Conservation (phyloP, 1,284 basidiomycete genomes). For the Sanghuangporus baumii region DNA sequence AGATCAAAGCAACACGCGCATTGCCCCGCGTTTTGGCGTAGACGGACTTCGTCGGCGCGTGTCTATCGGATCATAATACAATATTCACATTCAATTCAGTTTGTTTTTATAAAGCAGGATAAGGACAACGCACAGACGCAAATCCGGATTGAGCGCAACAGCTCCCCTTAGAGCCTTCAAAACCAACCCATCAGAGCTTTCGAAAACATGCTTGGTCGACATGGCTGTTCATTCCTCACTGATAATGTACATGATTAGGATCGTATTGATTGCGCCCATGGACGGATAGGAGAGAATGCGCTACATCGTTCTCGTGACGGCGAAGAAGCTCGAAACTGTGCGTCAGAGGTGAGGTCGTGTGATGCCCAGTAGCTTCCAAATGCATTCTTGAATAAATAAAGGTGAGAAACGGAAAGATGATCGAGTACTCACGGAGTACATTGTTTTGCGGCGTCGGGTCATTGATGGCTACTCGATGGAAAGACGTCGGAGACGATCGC, state of each 20-base stretch:
- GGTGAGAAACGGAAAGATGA: not conserved
- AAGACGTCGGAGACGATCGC: too few relatives aligned
- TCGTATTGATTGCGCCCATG: not conserved
- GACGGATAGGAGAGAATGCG: not conserved
- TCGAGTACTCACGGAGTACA: too few relatives aligned
- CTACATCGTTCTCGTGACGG: not conserved
- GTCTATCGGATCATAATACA: not conserved
- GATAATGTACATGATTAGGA: not conserved
- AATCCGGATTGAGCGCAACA: slow-evolving; percentile 43
- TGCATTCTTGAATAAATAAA: not conserved
- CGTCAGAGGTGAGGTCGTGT: not conserved
- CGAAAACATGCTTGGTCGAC: slow-evolving; percentile 40
- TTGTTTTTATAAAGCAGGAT: not conserved
- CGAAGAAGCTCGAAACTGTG: not conserved
- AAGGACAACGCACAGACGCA: slow-evolving; percentile 39
- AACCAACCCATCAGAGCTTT: slow-evolving; percentile 45
- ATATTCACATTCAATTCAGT: slow-evolving; percentile 1
- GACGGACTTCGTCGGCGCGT: slow-evolving; percentile 34
- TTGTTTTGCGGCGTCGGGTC: too few relatives aligned
- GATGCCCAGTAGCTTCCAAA: not conserved
- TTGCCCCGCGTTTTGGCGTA: slow-evolving; percentile 31
- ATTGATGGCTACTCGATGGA: too few relatives aligned
- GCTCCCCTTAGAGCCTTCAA: slow-evolving; percentile 49
- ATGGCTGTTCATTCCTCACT: slow-evolving; percentile 15
- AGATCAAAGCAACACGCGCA: slow-evolving; percentile 46